A percentile compares a stretch with the other conserved stretches of the same genome.
These are phyloP conservation scores for Penicillium verrucosum DNA, from an alignment of 2,329 filamentous ascomycete genomes.

Conservation along the genomic window DNA sequence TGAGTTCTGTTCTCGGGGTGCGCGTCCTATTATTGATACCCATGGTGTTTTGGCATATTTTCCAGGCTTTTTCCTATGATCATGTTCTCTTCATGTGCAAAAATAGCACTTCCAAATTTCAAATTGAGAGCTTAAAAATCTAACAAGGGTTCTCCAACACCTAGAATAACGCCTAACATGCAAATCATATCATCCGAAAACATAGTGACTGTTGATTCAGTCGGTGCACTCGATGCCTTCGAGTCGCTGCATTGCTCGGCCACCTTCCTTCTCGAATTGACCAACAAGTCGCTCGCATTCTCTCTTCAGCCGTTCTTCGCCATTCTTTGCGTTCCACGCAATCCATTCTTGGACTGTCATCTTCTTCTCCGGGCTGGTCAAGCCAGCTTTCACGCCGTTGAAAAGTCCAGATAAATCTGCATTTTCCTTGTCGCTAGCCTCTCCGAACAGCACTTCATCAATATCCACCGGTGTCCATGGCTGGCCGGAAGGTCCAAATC, in stretches of 20 bases:
- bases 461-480: slow-evolving; percentile 75
- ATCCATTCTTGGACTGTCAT: slow-evolving; percentile 98
- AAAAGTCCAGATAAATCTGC: slow-evolving; percentile 49
- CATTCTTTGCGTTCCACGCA: slow-evolving; percentile 70
- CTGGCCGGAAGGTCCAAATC: slow-evolving; percentile 54
- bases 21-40: slow-evolving; percentile 26
- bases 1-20: slow-evolving; percentile 24
- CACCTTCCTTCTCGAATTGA: slow-evolving; percentile 79
- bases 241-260: slow-evolving; percentile 70
- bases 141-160: not conserved
- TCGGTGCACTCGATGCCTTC: slow-evolving; percentile 64
- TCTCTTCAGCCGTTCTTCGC: slow-evolving; percentile 72
- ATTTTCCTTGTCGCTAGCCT: slow-evolving; percentile 48
- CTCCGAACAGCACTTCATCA: slow-evolving; percentile 56
- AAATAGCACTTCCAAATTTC: slow-evolving; percentile 5
- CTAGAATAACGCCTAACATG: slow-evolving; percentile 8
- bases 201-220: slow-evolving; percentile 15
- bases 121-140: slow-evolving; percentile 7
- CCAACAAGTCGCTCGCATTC: slow-evolving; percentile 82
- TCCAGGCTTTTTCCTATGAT: not conserved
- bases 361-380: slow-evolving; percentile 73
- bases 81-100: slow-evolving; percentile 3
- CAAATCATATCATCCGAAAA: slow-evolving; percentile 7
- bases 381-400: slow-evolving; percentile 52
- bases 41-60: slow-evolving; percentile 26